A percentile compares a stretch with the other conserved stretches of the same genome.
These are phyloP conservation scores for Echinosphaeria canescens DNA, from an alignment of 2,329 filamentous ascomycete genomes.

Conservation along the genomic window DNA sequence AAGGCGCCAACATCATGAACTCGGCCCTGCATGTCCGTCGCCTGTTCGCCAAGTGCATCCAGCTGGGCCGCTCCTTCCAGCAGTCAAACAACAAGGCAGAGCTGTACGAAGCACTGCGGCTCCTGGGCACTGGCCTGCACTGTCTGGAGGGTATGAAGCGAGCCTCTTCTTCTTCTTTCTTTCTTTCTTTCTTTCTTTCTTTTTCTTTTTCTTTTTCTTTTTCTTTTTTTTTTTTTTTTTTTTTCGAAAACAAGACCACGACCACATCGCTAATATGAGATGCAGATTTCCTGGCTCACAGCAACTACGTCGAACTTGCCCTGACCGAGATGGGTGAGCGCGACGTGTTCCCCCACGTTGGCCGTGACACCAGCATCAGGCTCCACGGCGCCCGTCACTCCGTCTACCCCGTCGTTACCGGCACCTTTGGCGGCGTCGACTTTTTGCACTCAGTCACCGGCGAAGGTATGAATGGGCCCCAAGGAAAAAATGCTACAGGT, in stretches of 20 bases:
- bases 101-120: slow-evolving; percentile 65
- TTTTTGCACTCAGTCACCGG: slow-evolving; percentile 75
- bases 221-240: no score
- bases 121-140: slow-evolving; percentile 75
- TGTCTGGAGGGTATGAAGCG: slow-evolving; percentile 49
- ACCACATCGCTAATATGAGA: no score
- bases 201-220: no score
- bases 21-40: slow-evolving; percentile 57
- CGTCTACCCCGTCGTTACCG: slow-evolving; percentile 72
- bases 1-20: slow-evolving; percentile 56
- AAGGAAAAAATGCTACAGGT: no score
- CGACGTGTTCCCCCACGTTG: slow-evolving; percentile 73
- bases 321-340: slow-evolving; percentile 70
- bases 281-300: slow-evolving; percentile 72
- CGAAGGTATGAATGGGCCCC: slow-evolving; percentile 31
- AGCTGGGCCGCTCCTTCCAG: slow-evolving; percentile 58
- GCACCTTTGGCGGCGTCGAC: slow-evolving; percentile 87
- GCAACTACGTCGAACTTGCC: slow-evolving; percentile 78
- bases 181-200: slow-evolving; percentile 2
- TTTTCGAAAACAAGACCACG: slow-evolving; percentile 1
- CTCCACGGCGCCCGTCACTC: slow-evolving; percentile 40
- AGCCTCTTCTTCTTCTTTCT: background rate
- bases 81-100: slow-evolving; percentile 51
- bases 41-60: slow-evolving; percentile 52
- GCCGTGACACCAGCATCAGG: slow-evolving; percentile 46